A percentile compares a stretch with the other conserved stretches of the same genome.
Conservation (phyloP, 2,329 filamentous ascomycete species). For the Botrytis pseudocinerea region DNA sequence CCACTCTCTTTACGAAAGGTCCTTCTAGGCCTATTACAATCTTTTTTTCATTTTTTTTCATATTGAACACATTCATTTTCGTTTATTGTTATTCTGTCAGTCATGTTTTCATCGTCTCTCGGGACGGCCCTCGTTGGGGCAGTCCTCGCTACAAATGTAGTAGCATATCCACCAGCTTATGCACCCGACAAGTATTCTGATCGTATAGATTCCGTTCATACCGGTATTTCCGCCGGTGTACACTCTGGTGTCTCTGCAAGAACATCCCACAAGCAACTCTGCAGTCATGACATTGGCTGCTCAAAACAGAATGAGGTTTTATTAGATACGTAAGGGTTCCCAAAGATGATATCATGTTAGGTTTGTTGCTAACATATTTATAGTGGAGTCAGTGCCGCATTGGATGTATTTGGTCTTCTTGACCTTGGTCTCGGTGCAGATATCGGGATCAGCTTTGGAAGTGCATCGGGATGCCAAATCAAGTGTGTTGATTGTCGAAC, state of each 20-base stretch:
- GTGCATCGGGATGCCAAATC: conserved; percentile 19
- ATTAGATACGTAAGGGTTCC: conserved; percentile 30
- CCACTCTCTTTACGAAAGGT: conserved; percentile 23
- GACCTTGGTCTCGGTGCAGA: background rate
- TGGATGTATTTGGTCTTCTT: conserved; percentile 20
- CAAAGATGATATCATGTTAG: background rate
- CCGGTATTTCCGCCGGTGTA: background rate
- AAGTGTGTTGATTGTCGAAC: conserved; percentile 34
- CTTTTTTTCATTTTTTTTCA: conserved; percentile 3
- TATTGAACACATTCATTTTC: conserved; percentile 13
- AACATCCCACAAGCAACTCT: background rate
- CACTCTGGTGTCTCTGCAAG: background rate
- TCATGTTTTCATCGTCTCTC: conserved; percentile 22
- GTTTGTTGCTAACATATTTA: conserved; percentile 11
- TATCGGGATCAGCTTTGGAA: conserved; percentile 18
- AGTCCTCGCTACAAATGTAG: conserved; percentile 20
- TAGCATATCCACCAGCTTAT: conserved; percentile 15
- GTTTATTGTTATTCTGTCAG: conserved; percentile 3
- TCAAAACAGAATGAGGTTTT: conserved; percentile 28
- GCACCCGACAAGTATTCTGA: conserved; percentile 9
- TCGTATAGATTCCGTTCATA: background rate
- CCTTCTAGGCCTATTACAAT: conserved; percentile 21
- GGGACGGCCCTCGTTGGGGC: conserved; percentile 22
- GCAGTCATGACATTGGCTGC: conserved; percentile 20
- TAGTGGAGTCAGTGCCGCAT: conserved; percentile 21